Evolutionary conservation across 441 rosid species (phyloP), one percentile per base, ranked within the genome.

Genomic region (Gossypium schwendimanii): DNA sequence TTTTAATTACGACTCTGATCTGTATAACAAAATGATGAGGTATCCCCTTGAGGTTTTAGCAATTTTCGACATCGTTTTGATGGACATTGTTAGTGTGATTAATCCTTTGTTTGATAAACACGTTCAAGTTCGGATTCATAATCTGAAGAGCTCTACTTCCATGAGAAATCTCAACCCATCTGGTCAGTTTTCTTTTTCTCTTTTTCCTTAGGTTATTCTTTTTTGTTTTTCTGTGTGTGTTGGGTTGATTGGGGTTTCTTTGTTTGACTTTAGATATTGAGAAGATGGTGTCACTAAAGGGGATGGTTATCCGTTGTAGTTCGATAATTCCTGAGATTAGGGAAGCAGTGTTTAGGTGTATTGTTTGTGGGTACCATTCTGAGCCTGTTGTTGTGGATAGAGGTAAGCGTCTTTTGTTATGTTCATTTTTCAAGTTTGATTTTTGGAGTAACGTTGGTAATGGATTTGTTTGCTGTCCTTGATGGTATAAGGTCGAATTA

Each of bases 111-210:
- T 91, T 23, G 97, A 93, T 75, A 92, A 89, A 78, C 99, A 91
- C 70, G 93, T 91, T 64, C 96, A 91, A 87, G 96, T 91, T 1
- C 86, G 97, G 73, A 78, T 91, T 75, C 89, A 75, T 53, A 90
- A 91, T 84, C 95, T 95, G 36, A 91, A 80, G 87, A 69, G 81
- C 8, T 91, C 94, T 2, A 90, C 86, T 66, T 86, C 92, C 14
- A 92, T 95, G 97, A 83, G 98, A 71, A 92, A 85, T 86, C 94
- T 95, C 73, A 92, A 94, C 72, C 97, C 99, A 24, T 87, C 98
- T 26, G 98, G 97, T 94, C 71, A 77, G 83, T 75, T 28, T 57
- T 70, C 33, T 58, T 5, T 3, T 24, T 24, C 3, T 49, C 6
- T 1, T 53, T 63, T 1, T 8, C 2, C 15, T 0, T 3, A 11